Base-by-base conservation (phyloP, 2,329 filamentous ascomycete species). In the Colletotrichum tofieldiae region DNA sequence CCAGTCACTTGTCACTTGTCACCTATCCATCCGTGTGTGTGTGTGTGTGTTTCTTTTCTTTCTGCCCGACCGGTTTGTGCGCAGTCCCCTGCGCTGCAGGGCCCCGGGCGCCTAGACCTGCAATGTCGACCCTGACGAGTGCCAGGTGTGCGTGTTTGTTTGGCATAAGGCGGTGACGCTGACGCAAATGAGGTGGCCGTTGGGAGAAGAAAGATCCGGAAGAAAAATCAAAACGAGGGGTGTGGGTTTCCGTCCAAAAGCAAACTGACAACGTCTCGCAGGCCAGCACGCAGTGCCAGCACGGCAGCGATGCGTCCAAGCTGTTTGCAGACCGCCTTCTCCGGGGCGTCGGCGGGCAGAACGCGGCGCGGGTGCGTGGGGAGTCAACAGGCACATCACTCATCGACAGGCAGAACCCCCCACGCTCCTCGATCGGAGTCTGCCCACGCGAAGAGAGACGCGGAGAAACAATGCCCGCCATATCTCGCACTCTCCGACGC, bases 141-240 rank as follows among this genome's bases (percentile, higher is more conserved):
- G 54, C 20, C 35, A 39, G 9, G 54, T 12, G 51, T 52, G 29
- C 32, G 49, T 39, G 18, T 26, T 35, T 12, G 59, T 62, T 51
- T 51, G 59, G 43, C 59, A 62, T 51, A 62, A 49, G 59, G 59
- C 59, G 45, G 59, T 62, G 59, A 62, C 59, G 59, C n/a, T 51
- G 59, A 49, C 39, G 58, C 37, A 61, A 23, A n/a, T 47, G 41
- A 49, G 26, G 41, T 12, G 58, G 58, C 58, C 43, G 39, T 32
- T 18, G 59, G 39, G n/a, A 6, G 9, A 16, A 14, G 20, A 35
- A 55, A 32, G 29, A 32, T 5, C 29, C 29, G 29, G 32, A 37
- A 56, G 12, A 56, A 56, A 23, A 12, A 8, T 20, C 9, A 23
- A 3, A 14, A n/a, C 4, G 14, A 47, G 45, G 45, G 20, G 20